phyloP scores from a whole-genome alignment of 225 moss, liverwort and hornwort genomes.

The Sphagnum tenellum region DNA sequence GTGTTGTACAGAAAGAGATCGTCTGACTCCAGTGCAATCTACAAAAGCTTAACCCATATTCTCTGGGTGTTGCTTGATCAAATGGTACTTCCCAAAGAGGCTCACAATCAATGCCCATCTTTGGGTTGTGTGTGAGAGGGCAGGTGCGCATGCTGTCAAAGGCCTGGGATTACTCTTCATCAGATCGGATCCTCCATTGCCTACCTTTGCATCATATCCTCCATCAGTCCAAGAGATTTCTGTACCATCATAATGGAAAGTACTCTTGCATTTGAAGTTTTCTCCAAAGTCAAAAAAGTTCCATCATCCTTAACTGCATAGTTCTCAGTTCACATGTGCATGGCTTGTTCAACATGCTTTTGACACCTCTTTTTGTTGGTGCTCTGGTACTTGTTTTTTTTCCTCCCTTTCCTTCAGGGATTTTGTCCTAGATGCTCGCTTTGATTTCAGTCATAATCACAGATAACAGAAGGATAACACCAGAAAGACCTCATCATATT shows the following conservation, averaged over 20 bases:
- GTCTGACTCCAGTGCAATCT: not conserved
- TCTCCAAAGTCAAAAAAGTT: not conserved
- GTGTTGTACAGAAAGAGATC: not conserved
- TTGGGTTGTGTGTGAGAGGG: not conserved
- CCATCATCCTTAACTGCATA: not conserved
- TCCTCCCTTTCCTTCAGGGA: not conserved
- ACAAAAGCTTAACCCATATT: not conserved
- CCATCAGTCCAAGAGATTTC: not conserved
- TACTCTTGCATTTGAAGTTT: not conserved
- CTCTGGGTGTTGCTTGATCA: not conserved
- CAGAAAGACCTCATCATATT: no score
- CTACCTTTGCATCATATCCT: slow-evolving; percentile 93
- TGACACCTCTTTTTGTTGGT: slow-evolving; percentile 76
- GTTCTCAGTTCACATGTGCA: slow-evolving; percentile 45
- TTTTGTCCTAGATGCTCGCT: no score
- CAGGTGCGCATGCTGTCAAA: slow-evolving; percentile 80
- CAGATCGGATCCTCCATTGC: slow-evolving; percentile 80
- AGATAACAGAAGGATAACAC: not conserved
- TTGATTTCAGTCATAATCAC: not conserved
- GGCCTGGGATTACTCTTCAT: slow-evolving; percentile 64
- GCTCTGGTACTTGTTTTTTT: slow-evolving; percentile 32
- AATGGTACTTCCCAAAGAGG: no score
- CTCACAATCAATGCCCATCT: no score
- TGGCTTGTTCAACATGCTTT: slow-evolving; percentile 79
- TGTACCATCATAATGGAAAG: no score